Percentiles rank a stretch among this genome's conserved stretches.
Conservation (phyloP, 805 yeast species). For the Danielia reshetovae region DNA sequence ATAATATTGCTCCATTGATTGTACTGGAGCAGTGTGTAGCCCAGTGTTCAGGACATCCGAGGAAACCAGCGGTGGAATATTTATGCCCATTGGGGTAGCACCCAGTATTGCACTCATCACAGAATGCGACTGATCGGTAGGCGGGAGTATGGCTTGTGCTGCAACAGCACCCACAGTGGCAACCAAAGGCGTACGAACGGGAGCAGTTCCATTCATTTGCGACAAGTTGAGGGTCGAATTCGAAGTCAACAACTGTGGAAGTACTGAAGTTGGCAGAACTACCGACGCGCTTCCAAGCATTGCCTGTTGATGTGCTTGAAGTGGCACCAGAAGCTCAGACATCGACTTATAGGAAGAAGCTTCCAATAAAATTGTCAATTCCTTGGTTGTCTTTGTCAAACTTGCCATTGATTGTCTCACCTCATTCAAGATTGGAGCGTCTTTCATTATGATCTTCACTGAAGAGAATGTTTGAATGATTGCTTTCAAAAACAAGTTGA, state of each 20-base stretch:
- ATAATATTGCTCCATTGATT: constrained; percentile 16
- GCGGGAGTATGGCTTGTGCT: constrained; percentile 15
- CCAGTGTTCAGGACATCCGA: constrained; percentile 11
- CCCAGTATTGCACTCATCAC: background rate
- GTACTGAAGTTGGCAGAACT: constrained; percentile 1
- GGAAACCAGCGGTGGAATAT: constrained; percentile 14
- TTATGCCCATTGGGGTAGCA: constrained; percentile 1
- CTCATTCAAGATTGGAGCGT: constrained; percentile 74
- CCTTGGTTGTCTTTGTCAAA: constrained; percentile 85
- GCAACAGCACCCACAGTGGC: constrained; percentile 16
- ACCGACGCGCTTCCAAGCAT: background rate
- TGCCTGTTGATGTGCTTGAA: constrained; percentile 6
- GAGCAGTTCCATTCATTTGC: constrained; percentile 3
- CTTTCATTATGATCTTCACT: constrained; percentile 78
- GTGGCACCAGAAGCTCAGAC: constrained; percentile 12
- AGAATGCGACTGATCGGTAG: constrained; percentile 5
- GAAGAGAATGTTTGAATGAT: constrained; percentile 80
- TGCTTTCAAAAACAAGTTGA: constrained; percentile 75
- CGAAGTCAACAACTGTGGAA: constrained; percentile 3
- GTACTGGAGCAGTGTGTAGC: constrained; percentile 16
- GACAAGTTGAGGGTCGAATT: constrained; percentile 5
- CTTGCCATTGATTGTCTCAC: constrained; percentile 75
- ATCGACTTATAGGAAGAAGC: constrained; percentile 21
- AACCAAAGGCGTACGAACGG: constrained; percentile 14
- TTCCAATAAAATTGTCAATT: constrained; percentile 82